Evolutionary conservation across 768 basidiomycete species (phyloP).

Genomic region (Phanerodontia chrysosporium): DNA sequence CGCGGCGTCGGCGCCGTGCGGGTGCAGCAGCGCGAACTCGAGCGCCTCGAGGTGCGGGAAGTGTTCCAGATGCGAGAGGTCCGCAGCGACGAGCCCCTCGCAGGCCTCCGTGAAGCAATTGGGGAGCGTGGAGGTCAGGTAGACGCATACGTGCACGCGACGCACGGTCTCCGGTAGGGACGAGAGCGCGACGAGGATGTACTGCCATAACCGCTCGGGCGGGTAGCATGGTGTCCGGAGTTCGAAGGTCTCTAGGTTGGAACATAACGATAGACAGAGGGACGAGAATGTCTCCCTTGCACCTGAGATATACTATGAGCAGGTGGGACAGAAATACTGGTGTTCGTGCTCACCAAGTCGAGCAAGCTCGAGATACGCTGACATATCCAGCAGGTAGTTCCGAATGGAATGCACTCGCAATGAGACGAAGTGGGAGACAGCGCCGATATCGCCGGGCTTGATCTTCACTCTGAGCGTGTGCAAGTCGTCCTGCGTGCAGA

Average conservation of each 20-base stretch:
- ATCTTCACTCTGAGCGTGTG: not conserved
- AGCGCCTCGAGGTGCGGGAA: not conserved
- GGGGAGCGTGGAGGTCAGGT: conserved; percentile 3
- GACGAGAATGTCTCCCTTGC: not conserved
- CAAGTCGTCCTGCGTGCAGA: not conserved
- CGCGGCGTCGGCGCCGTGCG: not conserved
- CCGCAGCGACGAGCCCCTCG: not conserved
- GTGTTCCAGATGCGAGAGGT: not conserved
- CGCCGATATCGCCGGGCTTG: conserved; percentile 2
- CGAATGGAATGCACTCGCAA: not conserved
- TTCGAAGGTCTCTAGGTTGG: not conserved
- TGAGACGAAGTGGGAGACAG: not conserved
- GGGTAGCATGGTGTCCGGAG: conserved; percentile 1
- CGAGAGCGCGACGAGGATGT: conserved; percentile 2
- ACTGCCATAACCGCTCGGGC: not conserved
- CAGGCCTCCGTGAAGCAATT: not conserved
- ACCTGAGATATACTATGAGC: not conserved
- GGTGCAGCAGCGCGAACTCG: conserved; percentile 1
- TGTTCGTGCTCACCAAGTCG: not conserved
- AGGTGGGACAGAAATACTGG: not conserved
- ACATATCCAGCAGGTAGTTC: conserved; percentile 1
- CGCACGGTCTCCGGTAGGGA: not conserved
- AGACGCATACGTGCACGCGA: conserved; percentile 1
- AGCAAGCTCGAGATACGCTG: not conserved
- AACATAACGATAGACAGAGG: not conserved